Conservation (phyloP, 2,329 filamentous ascomycete species). For the Diplodia mutila region DNA sequence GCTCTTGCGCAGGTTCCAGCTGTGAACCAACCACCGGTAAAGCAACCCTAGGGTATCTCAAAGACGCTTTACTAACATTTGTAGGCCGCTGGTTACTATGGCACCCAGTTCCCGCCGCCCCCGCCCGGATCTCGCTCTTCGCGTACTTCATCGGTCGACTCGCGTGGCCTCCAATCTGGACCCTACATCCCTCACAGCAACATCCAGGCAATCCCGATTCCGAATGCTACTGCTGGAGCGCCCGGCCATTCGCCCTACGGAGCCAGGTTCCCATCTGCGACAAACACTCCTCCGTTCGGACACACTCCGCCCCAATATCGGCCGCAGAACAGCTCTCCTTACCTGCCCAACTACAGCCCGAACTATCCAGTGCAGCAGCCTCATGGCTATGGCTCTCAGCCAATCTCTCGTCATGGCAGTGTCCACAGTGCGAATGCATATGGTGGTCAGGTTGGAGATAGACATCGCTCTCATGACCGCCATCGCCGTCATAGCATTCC, state of each 20-base stretch:
- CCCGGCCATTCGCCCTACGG: constrained; percentile 11
- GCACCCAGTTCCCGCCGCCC: constrained; percentile 23
- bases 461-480: not conserved
- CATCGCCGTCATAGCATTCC: constrained; percentile 31
- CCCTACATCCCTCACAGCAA: constrained; percentile 26
- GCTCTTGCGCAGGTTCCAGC: not conserved
- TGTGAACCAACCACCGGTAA: constrained; percentile 1
- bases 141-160: constrained; percentile 23
- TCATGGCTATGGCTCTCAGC: not conserved
- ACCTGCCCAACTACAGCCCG: constrained; percentile 23
- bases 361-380: not conserved
- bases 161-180: constrained; percentile 7
- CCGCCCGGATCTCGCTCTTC: constrained; percentile 17
- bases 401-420: constrained; percentile 11
- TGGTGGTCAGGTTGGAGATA: constrained; percentile 14
- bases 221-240: not conserved
- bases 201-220: not conserved
- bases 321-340: constrained; percentile 19
- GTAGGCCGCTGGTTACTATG: constrained; percentile 20
- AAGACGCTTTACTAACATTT: not conserved
- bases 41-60: not conserved
- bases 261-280: not conserved
- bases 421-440: not conserved
- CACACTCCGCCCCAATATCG: constrained; percentile 12
- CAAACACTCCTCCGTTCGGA: constrained; percentile 9